Conservation (phyloP, 2,329 filamentous ascomycete genomes). For the Fusarium nelsonii region DNA sequence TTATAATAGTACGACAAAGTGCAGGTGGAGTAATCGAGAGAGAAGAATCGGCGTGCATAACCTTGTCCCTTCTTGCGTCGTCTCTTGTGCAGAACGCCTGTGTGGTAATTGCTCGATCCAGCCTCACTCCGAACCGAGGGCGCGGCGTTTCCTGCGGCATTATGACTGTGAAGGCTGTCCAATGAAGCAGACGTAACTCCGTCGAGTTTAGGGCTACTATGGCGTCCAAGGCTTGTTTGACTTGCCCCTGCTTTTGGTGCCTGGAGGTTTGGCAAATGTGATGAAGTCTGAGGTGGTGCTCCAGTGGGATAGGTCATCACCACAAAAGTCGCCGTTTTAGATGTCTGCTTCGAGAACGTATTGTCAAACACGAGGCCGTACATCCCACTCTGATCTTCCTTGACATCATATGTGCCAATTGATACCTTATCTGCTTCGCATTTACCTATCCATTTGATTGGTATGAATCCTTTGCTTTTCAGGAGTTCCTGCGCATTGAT, state of each 20-base stretch:
- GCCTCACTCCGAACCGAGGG: conserved; percentile 66
- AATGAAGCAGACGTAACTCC: conserved; percentile 66
- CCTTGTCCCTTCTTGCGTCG: conserved; percentile 94
- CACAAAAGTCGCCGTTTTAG: conserved; percentile 95
- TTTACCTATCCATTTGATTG: conserved; percentile 89
- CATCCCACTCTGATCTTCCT: conserved; percentile 82
- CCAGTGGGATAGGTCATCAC: conserved; percentile 93
- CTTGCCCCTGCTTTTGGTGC: conserved; percentile 55
- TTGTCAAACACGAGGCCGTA: conserved; percentile 98
- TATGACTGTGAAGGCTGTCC: conserved; percentile 71
- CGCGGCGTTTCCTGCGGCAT: conserved; percentile 57
- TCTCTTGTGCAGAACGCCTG: conserved; percentile 88
- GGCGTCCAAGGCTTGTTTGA: conserved; percentile 65
- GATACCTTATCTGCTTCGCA: conserved; percentile 97
- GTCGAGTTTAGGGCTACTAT: conserved; percentile 60
- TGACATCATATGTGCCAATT: conserved; percentile 88
- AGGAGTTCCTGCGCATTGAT: conserved; percentile 73
- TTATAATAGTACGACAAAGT: conserved; percentile 98
- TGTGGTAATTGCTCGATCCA: conserved; percentile 73
- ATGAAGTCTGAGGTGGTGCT: conserved; percentile 78
- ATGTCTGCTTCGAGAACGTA: conserved; percentile 94
- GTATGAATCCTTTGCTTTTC: conserved; percentile 74
- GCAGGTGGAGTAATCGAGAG: conserved; percentile 91
- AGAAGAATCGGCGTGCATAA: conserved; percentile 94
- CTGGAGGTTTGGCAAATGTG: conserved; percentile 74